Evolutionary conservation across 2,329 filamentous ascomycete species (phyloP), one percentile per base, ranked within the genome.

Genomic region (Aspergillus sp.): DNA sequence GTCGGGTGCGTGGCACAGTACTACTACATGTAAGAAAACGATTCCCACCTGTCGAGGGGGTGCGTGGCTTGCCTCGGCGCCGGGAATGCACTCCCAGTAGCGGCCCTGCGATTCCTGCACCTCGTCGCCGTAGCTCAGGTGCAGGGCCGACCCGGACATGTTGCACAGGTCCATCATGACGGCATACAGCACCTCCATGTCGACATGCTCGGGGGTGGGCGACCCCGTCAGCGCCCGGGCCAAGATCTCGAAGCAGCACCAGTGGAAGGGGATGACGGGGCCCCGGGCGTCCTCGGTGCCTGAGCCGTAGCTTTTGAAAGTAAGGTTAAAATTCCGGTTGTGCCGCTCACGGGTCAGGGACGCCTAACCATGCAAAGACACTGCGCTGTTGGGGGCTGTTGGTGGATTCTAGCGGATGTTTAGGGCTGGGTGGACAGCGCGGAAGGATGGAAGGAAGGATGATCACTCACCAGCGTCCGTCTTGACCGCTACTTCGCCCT

Each of bases 61-160:
- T 5, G 5, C 19, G 7, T 42, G 21, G 13, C 58, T 50, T 51
- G 50, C 59, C 58, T 61, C 59, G 14, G 55, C 53, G 13, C 59
- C 59, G 4, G 59, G 58, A 13, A 60, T 57, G 38, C 56, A 60
- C 32, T 60, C 58, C 59, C 59, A 62, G 31, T 60, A 60, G 36
- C 58, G 59, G n/a, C 59, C 58, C 23, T 62, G 59, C 3, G 59
- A 55, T n/a, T 50, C 54, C 13, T 36, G 29, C 14, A 60, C 46
- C 36, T 62, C 58, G 10, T 52, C 46, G 9, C 59, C 59, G 11
- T 62, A 62, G 41, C 40, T 54, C n/a, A 62, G 42, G 5, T 57
- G 47, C 21, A 62, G 20, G 2, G 59, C 55, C 2, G 54, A 56
- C 14, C 48, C 43, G 10, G 55, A 49, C 5, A 45, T 41, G 43